phyloP scores from a whole-genome alignment of 345 rosid genomes.

The Lumnitzera littorea region DNA sequence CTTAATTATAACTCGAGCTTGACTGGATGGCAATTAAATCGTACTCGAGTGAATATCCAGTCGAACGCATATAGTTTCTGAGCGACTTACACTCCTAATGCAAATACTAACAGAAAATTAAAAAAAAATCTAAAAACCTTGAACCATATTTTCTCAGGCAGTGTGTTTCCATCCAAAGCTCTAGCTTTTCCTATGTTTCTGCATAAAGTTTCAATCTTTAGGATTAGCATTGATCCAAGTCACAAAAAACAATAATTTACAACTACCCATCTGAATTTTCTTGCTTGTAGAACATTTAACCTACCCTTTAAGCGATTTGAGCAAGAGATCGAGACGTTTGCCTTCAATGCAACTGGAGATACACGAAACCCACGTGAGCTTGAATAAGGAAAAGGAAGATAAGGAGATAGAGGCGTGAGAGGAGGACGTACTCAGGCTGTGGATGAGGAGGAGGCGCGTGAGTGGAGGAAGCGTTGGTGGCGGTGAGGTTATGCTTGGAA shows the following conservation, averaged over 20 bases:
- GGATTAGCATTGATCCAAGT: neutral
- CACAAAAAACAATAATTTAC: neutral
- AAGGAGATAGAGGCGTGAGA: neutral
- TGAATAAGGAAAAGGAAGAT: neutral
- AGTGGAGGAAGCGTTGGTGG: neutral
- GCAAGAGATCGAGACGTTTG: conserved; percentile 42
- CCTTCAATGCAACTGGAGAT: conserved; percentile 43
- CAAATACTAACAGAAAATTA: neutral
- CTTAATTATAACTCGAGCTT: too few relatives aligned
- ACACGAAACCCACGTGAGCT: neutral
- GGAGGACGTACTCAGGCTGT: neutral
- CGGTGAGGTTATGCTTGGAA: neutral
- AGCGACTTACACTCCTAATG: neutral
- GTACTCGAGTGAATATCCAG: too few relatives aligned
- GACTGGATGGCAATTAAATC: too few relatives aligned
- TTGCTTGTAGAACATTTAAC: neutral
- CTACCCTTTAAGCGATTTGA: conserved; percentile 45
- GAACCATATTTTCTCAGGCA: conserved; percentile 73
- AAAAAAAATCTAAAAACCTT: conserved; percentile 32
- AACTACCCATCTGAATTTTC: neutral
- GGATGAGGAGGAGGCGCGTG: neutral
- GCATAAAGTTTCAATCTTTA: neutral
- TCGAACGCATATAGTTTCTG: neutral
- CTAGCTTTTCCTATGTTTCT: conserved; percentile 51
- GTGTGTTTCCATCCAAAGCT: conserved; percentile 30